Base-by-base conservation (phyloP, 441 rosid species). In the Adansonia grandidieri region DNA sequence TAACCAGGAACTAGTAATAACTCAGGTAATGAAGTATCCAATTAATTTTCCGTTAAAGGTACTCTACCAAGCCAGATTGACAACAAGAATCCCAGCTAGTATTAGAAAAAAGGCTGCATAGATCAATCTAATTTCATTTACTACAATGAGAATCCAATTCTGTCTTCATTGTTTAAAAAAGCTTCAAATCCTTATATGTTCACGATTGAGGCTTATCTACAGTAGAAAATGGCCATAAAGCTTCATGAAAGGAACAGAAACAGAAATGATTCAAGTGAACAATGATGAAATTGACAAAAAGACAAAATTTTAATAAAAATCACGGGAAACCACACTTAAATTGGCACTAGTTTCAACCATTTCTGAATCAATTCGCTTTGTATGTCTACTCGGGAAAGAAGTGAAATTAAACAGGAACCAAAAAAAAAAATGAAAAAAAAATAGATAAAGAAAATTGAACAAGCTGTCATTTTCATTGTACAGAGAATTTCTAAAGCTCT, bases 131-230 rank as follows among this genome's bases (percentile, higher is more conserved):
- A 48, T 58, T 64, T 60, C 66, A 66, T n/a, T 15, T 65, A 7
- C 22, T 71, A 15, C 37, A 65, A 53, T 6, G 8, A 45, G 71
- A 19, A 65, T 17, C 7, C 14, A 45, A 13, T 17, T 58, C 47
- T 74, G 65, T 71, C 74, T 76, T 79, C 54, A 32, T 51, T 77
- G 62, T 56, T 48, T 10, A n/a, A 75, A 71, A 40, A 28, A 15
- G 44, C 19, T 57, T 42, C 14, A 13, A 69, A 56, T 69, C 73
- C 56, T 66, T 68, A 53, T 37, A 19, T 45, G 61, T 75, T 69
- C 78, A 77, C 64, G 45, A 57, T 61, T 15, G 54, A 58, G 15
- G 71, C 54, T 75, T 40, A 64, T 9, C 71, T 17, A 28, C 71
- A 61, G 19, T 6, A 22, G 13, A 44, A 54, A 73, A 76, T 9